Base-by-base conservation (phyloP, 441 rosid genomes). In the Croton laevigatus region DNA sequence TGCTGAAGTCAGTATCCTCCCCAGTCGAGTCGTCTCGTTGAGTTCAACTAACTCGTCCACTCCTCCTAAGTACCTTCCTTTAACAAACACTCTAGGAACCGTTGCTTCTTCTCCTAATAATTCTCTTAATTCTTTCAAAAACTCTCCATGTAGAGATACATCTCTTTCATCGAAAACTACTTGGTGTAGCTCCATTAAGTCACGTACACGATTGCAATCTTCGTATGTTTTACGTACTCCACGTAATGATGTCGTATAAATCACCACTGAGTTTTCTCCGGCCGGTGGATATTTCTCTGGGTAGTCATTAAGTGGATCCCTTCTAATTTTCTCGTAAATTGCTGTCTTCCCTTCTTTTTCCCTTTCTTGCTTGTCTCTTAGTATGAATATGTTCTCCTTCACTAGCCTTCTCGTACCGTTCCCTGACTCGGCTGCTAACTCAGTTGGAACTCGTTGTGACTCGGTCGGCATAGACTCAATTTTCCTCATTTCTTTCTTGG, bases 21-120 rank as follows among this genome's bases (percentile, higher is more conserved):
- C 87, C 6, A 89, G 78, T 70, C 81, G 72, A 34, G 90, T 94
- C 40, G 83, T 48, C 78, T 94, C 96, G 44, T 89, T 83, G 85
- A 92, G 68, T 77, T 75, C 87, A 34, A 76, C 79, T 78, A 89
- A 80, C 69, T 88, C 88, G 72, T 86, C 88, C 23, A 71, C 97
- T 70, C 98, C 96, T 17, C 98, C 99, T 4, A 90, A 11, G 22
- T 88, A 89, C 79, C 93, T 84, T 36, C 99, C 97, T 78, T 89
- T 92, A 55, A 89, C 82, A 71, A 94, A 92, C 46, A 90, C 85
- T 73, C 91, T 80, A 5, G 99, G 99, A 74, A 90, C 87, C n/a
- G 74, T 76, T 69, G 22, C 83, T 42, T 65, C 85, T 52, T 79
- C 89, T 34, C 84, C 89, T 0, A 84, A n/a, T 48, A 91, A 69